Percentiles rank a stretch among this genome's conserved stretches.
phyloP scores from a whole-genome alignment of 495 filamentous ascomycete genomes.

The Penicillium antarcticum region DNA sequence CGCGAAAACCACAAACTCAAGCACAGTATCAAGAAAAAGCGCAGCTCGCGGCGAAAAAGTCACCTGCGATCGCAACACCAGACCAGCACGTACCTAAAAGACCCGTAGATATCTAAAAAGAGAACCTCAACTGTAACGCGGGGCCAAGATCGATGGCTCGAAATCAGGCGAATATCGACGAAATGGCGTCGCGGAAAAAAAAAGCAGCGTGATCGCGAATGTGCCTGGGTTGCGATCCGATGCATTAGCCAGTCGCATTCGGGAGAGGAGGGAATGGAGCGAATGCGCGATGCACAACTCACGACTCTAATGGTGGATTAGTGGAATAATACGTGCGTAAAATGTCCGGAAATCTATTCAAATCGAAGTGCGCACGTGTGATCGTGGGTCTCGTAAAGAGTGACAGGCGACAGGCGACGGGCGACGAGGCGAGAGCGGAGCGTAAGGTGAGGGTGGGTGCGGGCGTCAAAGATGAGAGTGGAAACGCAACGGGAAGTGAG shows the following conservation, averaged over 20 bases:
- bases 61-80: too few species aligned
- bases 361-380: slow-evolving; percentile 17
- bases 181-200: not conserved
- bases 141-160: slow-evolving; percentile 4
- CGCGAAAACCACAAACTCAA: too few species aligned
- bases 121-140: too few species aligned
- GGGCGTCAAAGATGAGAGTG: slow-evolving; percentile 1
- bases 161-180: not conserved
- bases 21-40: too few species aligned
- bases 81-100: too few species aligned
- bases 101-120: too few species aligned
- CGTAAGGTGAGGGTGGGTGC: not conserved
- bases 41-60: too few species aligned
- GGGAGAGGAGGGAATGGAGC: not conserved
- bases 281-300: slow-evolving; percentile 9
- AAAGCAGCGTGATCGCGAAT: slow-evolving; percentile 20
- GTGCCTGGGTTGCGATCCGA: slow-evolving; percentile 11
- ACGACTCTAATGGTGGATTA: slow-evolving; percentile 8
- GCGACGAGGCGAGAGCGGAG: too few species aligned
- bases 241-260: slow-evolving; percentile 11
- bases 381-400: slow-evolving; percentile 25
- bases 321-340: not conserved
- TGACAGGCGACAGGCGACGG: not conserved
- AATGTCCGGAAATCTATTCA: slow-evolving; percentile 15
- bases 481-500: slow-evolving; percentile 1